phyloP scores from a whole-genome alignment of 331 rosid species.

The Pyracantha coccinea region DNA sequence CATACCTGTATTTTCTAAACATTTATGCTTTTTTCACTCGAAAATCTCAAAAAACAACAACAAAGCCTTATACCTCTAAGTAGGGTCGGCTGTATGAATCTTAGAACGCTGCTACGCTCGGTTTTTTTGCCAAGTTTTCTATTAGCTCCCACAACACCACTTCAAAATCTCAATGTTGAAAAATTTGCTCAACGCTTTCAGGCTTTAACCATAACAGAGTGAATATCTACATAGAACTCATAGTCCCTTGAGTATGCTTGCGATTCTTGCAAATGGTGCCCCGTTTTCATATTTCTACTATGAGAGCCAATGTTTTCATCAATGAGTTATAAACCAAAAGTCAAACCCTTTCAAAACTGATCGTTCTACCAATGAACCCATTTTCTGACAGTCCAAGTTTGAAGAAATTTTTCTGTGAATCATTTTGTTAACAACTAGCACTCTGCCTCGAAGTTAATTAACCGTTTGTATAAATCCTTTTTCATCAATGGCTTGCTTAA shows the following conservation, averaged over 20 bases:
- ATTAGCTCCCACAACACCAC: too few relatives aligned
- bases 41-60: too few relatives aligned
- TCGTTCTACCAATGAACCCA: not conserved
- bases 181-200: not conserved
- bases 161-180: not conserved
- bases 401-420: not conserved
- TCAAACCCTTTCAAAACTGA: not conserved
- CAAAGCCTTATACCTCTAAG: too few relatives aligned
- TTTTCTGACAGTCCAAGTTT: not conserved
- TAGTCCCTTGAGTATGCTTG: not conserved
- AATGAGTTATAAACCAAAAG: not conserved
- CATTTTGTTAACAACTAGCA: not conserved
- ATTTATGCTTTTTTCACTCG: not conserved
- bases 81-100: too few relatives aligned
- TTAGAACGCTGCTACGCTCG: too few relatives aligned
- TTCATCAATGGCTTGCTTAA: not conserved
- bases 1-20: not conserved
- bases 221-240: not conserved
- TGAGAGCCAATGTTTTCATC: not conserved
- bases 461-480: not conserved
- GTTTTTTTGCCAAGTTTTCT: too few relatives aligned
- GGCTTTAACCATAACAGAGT: not conserved
- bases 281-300: not conserved
- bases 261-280: not conserved
- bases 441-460: not conserved